These are phyloP conservation scores for Cerrena zonata DNA, from an alignment of 1,284 basidiomycete species.

Conservation along the genomic window DNA sequence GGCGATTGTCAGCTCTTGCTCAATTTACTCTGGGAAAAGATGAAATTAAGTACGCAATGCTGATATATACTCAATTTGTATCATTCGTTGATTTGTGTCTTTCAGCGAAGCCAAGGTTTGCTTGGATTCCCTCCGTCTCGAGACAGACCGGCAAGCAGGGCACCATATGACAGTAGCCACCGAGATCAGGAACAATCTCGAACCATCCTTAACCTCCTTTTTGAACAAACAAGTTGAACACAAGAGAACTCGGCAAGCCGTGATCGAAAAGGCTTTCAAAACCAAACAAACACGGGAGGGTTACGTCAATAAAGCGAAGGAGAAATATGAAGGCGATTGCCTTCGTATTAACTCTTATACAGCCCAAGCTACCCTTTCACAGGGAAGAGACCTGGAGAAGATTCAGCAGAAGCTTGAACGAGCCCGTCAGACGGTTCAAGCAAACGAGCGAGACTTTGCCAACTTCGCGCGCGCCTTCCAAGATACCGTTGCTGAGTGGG, in stretches of 20 bases:
- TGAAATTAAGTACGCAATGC: slow-evolving; percentile 79
- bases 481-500: slow-evolving; percentile 84
- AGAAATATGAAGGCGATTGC: slow-evolving; percentile 93
- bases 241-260: slow-evolving; percentile 66
- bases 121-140: slow-evolving; percentile 71
- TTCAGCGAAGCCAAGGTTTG: slow-evolving; percentile 72
- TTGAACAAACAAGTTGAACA: slow-evolving; percentile 64
- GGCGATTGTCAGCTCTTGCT: slow-evolving; percentile 77
- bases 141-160: slow-evolving; percentile 79
- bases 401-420: slow-evolving; percentile 83
- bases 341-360: slow-evolving; percentile 93
- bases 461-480: slow-evolving; percentile 81
- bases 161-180: slow-evolving; percentile 67
- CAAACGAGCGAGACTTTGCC: slow-evolving; percentile 86
- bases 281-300: slow-evolving; percentile 79
- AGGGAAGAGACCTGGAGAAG: slow-evolving; percentile 92
- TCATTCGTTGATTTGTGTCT: not conserved
- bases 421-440: slow-evolving; percentile 82
- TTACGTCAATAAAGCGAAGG: slow-evolving; percentile 82
- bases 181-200: slow-evolving; percentile 76
- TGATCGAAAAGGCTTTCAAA: slow-evolving; percentile 85
- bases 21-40: slow-evolving; percentile 77
- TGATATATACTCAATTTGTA: not conserved
- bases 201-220: slow-evolving; percentile 63
- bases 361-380: slow-evolving; percentile 86